Evolutionary conservation across 441 rosid genomes (phyloP), one percentile per base, ranked within the genome.

Genomic region (Populus hybrid): DNA sequence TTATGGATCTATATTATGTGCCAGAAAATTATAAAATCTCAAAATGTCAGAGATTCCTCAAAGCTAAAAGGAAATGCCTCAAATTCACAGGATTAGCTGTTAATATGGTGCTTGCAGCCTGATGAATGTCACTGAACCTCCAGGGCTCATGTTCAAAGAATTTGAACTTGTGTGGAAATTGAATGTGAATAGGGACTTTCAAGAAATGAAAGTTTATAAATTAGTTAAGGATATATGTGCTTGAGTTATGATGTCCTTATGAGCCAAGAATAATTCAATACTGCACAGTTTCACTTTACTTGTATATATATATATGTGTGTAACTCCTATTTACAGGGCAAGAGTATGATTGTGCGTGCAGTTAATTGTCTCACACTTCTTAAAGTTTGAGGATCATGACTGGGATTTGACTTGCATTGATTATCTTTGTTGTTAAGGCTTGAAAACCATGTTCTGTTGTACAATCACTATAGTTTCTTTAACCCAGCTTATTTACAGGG

Each of bases 401-500:
- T 18, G 8, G 61, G 61, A 53, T 53, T 53, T 53, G 61, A 6
- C 21, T 18, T 53, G 2, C n/a, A 53, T 53, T 18, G 2, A 53
- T 53, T 53, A 16, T 53, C 61, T 53, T 6, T 53, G 61, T 53
- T 53, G 8, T 53, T 53, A 53, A 16, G 21, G 21, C 21, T 53
- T 53, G 61, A 18, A 53, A 53, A 18, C 61, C 61, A 53, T 53
- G 8, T 53, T 53, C 61, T 53, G 61, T 70, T 82, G 24, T 67
- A 16, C 40, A 65, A 63, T 46, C 18, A 38, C n/a, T 53, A 26
- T 69, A 67, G 24, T 75, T 21, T 34, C 12, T 67, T 35, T 57
- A 57, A 75, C 32, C 3, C 66, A 20, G 81, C 61, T 70, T 66
- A 11, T 65, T 77, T 82, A 77, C 86, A 95, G 99, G 99, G 99